These are phyloP conservation scores for Ogataea pignaliae DNA, from an alignment of 805 yeast species.

Conservation along the genomic window DNA sequence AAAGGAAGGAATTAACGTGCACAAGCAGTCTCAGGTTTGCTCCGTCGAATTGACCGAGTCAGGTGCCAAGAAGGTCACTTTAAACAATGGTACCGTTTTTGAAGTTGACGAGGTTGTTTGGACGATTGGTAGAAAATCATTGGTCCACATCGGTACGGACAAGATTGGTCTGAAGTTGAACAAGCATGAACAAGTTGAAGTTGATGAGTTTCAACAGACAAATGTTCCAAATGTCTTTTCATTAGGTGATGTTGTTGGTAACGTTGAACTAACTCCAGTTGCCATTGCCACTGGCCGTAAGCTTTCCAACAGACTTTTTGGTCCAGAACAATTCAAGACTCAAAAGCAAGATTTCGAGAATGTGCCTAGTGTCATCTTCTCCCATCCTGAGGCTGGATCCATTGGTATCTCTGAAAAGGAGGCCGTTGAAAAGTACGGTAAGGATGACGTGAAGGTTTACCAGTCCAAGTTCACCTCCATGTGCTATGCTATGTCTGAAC, in stretches of 20 bases:
- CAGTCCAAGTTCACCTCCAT: slow-evolving; percentile 80
- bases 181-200: slow-evolving; percentile 58
- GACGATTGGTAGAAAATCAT: slow-evolving; percentile 90
- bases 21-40: slow-evolving; percentile 55
- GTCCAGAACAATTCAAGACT: slow-evolving; percentile 61
- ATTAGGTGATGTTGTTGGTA: slow-evolving; percentile 92
- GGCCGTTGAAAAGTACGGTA: slow-evolving; percentile 77
- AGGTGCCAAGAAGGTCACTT: slow-evolving; percentile 46
- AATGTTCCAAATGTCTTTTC: slow-evolving; percentile 68
- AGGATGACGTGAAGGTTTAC: slow-evolving; percentile 75
- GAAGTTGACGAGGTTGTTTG: slow-evolving; percentile 81
- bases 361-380: slow-evolving; percentile 93
- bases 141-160: slow-evolving; percentile 70
- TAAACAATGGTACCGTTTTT: slow-evolving; percentile 39
- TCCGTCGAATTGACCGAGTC: slow-evolving; percentile 43
- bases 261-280: slow-evolving; percentile 93
- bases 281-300: slow-evolving; percentile 98
- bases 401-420: slow-evolving; percentile 80
- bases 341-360: slow-evolving; percentile 82
- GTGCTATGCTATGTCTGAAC: slow-evolving; percentile 84
- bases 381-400: slow-evolving; percentile 97
- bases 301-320: slow-evolving; percentile 87
- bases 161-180: slow-evolving; percentile 66
- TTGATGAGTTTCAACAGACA: slow-evolving; percentile 87
- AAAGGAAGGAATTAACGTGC: slow-evolving; percentile 76